Evolutionary conservation across 805 yeast species (phyloP), one percentile per base, ranked within the genome.

Genomic region (Yarrowia sp.): DNA sequence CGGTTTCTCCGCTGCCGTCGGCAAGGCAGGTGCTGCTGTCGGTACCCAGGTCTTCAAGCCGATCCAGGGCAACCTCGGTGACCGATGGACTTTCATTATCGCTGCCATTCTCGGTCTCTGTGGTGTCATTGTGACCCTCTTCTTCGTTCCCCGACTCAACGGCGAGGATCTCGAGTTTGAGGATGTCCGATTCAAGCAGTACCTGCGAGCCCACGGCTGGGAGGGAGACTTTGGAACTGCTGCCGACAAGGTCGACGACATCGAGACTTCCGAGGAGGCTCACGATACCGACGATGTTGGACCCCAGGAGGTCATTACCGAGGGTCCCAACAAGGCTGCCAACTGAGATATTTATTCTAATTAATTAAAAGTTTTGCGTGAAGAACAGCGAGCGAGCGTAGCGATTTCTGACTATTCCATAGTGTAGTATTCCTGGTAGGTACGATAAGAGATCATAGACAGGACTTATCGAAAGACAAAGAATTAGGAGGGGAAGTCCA

Each of bases 1-100:
- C 68, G 93, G 93, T 36, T 67, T 88, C 21, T 80, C 87, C 49
- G 94, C 94, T 36, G 94, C 92, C 3, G 76, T 86, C 51, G 94
- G 94, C 63, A 88, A 88, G 72, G 87, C 86, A 24, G 96, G 94
- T 62, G 94, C 93, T n/a, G 91, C 86, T 21, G 84, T 86, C 19
- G 94, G 94, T 27, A 86, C 91, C 22, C 82, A 85, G 70, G 80
- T 81, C 16, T 88, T 88, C 74, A 82, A 84, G 9, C 87, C 90
- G 16, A 86, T 88, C 66, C 83, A 85, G 73, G 72, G 68, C 39
- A 72, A 86, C 69, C 76, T 85, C 65, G 94, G 94, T 33, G 76
- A 82, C 67, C 76, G 76, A 64, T 88, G 90, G 89, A 87, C 93
- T 6, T 88, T 88, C 68, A 87, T 88, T 66, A 85, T 88, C 68